Evolutionary conservation across 177 flowering plant genomes (phyloP), one percentile per base, ranked within the genome.

Genomic region (Vitis hybrid): DNA sequence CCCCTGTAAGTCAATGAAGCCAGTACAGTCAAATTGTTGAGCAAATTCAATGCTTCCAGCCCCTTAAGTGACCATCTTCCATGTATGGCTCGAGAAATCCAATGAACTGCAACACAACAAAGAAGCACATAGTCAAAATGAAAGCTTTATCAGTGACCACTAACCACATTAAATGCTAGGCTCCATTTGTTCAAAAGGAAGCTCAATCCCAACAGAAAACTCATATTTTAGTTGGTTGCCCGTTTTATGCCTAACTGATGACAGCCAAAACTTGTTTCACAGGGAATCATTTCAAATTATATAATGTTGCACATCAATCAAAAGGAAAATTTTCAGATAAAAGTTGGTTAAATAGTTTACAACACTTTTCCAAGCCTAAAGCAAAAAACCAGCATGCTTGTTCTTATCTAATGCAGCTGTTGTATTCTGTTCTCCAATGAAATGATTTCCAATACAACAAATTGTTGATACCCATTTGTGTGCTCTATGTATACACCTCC

Each of bases 31-130:
- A 34, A 26, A 26, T 63, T 63, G 66, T 12, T 61, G 64, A 34
- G 26, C 66, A 50, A 58, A 39, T 71, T 80, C 29, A 89, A 68
- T 87, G 90, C 84, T 70, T 90, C 93, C 93, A 90, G 66, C 83
- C 74, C 73, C 72, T 87, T 7, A 78, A 72, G 74, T 87, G 85
- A 20, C 94, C 93, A 50, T 87, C 89, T 61, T 82, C 83, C 87
- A 73, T 77, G 75, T 90, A 88, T 45, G 95, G 95, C 79, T 92
- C 95, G 29, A 92, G 84, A 80, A 92, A 90, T 66, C 97, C 97
- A 26, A 92, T 88, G 73, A 92, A 88, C 95, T 92, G 86, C 76
- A 77, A 72, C 39, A 31, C n/a, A 22, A 71, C 11, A 67, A 18
- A 15, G 34, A 58, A 62, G 45, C 1, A 58, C 18, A 64, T 10